A percentile compares a stretch with the other conserved stretches of the same genome.
These are phyloP conservation scores for Fusarium oxysporum DNA, from an alignment of 2,329 filamentous ascomycete genomes.

Conservation along the genomic window DNA sequence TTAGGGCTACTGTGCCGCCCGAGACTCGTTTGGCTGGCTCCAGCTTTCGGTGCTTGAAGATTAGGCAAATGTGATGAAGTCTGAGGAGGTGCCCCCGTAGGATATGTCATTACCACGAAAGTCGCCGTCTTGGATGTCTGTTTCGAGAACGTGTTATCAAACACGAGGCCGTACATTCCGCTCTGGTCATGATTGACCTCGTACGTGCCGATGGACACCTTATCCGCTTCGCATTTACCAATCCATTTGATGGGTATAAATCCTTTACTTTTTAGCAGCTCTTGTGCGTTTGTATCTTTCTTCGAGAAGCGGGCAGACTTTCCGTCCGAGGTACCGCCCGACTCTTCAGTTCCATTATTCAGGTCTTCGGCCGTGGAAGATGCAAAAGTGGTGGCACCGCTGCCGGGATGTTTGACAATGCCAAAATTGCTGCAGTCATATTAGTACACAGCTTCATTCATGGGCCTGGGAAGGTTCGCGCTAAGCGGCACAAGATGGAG, in stretches of 20 bases:
- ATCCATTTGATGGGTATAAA: slow-evolving; percentile 83
- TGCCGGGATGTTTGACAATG: slow-evolving; percentile 95
- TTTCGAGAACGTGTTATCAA: slow-evolving; percentile 99
- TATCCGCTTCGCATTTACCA: slow-evolving; percentile 96
- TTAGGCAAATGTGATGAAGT: slow-evolving; percentile 77
- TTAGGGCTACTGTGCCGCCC: slow-evolving; percentile 60
- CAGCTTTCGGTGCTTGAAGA: slow-evolving; percentile 56
- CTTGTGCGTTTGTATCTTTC: slow-evolving; percentile 71
- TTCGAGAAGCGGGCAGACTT: slow-evolving; percentile 63
- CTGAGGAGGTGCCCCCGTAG: slow-evolving; percentile 82
- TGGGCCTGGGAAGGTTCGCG: not conserved
- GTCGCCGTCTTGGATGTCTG: slow-evolving; percentile 94
- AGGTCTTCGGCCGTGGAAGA: slow-evolving; percentile 58
- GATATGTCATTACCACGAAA: slow-evolving; percentile 93
- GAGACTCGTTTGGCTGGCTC: slow-evolving; percentile 63
- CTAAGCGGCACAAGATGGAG: slow-evolving; percentile 6
- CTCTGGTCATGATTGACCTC: slow-evolving; percentile 80
- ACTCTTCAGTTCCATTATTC: slow-evolving; percentile 61
- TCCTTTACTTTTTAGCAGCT: slow-evolving; percentile 74
- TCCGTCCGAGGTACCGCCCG: slow-evolving; percentile 56
- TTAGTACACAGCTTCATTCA: slow-evolving; percentile 20
- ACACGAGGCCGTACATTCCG: slow-evolving; percentile 95
- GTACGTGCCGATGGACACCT: slow-evolving; percentile 90
- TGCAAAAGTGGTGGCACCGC: slow-evolving; percentile 63
- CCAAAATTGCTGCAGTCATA: slow-evolving; percentile 79